Base-by-base conservation (phyloP, 73 alveolate genomes). In the Paramecium pentaurelia region DNA sequence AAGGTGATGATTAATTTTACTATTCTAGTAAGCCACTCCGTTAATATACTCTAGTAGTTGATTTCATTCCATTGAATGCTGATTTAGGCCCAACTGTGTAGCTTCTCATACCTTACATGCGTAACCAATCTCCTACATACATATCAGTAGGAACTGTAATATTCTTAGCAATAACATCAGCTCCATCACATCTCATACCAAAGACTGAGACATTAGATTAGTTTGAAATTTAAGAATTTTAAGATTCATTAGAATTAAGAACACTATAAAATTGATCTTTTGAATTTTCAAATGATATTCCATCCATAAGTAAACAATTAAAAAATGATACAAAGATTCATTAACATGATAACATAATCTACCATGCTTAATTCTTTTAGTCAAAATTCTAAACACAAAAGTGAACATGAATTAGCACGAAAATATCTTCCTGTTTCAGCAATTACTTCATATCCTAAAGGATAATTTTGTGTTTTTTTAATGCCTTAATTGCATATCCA, bases 371-470 rank as follows among this genome's bases (percentile, higher is more conserved):
- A 45, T 10, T 64, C 94, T 71, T 60, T 89, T 89, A 36, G 92
- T 68, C 71, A 89, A 38, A n/a, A 89, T 68, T 89, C 94, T 71
- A 34, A 60, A 71, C 14, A 71, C 14, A 89, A 54, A 25, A 89
- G 59, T 18, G 77, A 71, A 44, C 90, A 89, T 42, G 92, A 27
- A 32, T 89, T 77, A 83, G 94, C 71, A 44, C 92, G 47, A 49
- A 89, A 89, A 22, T 89, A 86, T 89, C 94, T 89, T 7, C 94
- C 94, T 16, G 94, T 92, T 89, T 89, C 94, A 12, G 94, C 94
- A 89, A 89, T 89, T n/a, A 89, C 91, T 71, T 83, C 12, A 44
- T 71, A 71, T 25, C 92, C 92, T 34, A 71, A 64, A 28, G 92
- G 90, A 28, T 89, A 92, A 30, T 89, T 89, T 58, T 60, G 75